A percentile compares a stretch with the other conserved stretches of the same genome.
These are phyloP conservation scores for Penicillium turbatum DNA, from an alignment of 495 filamentous ascomycete species.

Conservation along the genomic window DNA sequence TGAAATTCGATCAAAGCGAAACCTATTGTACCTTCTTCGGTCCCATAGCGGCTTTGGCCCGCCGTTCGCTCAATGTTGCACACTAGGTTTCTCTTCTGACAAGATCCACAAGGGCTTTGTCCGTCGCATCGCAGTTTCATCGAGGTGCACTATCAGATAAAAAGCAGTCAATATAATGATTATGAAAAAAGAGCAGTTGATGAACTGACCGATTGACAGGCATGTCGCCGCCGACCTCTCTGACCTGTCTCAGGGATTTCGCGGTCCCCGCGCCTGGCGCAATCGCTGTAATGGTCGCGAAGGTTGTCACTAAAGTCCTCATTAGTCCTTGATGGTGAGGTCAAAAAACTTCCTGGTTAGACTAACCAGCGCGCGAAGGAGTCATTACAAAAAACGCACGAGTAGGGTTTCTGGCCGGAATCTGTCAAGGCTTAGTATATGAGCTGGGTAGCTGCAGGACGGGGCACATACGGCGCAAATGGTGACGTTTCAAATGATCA, in stretches of 20 bases:
- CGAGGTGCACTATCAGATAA: conserved; percentile 38
- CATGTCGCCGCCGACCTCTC: conserved; percentile 44
- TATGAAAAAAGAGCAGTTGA: background rate
- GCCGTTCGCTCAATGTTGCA: conserved; percentile 40
- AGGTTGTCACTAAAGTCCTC: conserved; percentile 39
- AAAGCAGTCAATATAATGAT: background rate
- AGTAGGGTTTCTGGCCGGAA: background rate
- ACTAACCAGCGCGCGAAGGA: conserved; percentile 44
- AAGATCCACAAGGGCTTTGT: conserved; percentile 43
- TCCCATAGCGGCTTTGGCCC: conserved; percentile 7
- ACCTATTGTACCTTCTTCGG: conserved; percentile 17
- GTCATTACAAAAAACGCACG: background rate
- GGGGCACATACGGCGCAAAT: conserved; percentile 40
- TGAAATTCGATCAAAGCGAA: background rate
- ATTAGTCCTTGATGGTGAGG: background rate
- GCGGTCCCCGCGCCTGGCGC: conserved; percentile 38
- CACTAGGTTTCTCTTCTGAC: conserved; percentile 39
- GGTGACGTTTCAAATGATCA: conserved; percentile 47
- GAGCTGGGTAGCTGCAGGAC: conserved; percentile 9
- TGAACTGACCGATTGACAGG: conserved; percentile 41
- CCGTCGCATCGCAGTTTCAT: conserved; percentile 53
- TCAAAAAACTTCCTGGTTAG: background rate
- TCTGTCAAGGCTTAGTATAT: conserved; percentile 26
- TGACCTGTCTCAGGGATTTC: conserved; percentile 45
- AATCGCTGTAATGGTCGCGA: conserved; percentile 44